These are phyloP conservation scores for Fagus sylvatica DNA, from an alignment of 306 rosid species.

Conservation along the genomic window DNA sequence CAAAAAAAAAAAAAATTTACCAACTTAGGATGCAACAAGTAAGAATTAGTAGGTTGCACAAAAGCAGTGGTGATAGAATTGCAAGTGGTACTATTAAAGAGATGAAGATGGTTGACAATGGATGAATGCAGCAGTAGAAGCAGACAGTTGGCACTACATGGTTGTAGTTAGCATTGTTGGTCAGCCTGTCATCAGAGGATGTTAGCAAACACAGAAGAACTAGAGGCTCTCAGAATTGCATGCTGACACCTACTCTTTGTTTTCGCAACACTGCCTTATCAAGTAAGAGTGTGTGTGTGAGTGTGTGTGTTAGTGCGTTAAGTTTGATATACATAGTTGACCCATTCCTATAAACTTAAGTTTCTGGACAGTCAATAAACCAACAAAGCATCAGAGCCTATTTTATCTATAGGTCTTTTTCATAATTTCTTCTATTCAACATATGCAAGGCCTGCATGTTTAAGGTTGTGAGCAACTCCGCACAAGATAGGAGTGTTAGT, in stretches of 20 bases:
- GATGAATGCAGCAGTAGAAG: no score
- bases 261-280: slow-evolving; percentile 1
- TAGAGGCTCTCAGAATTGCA: background rate
- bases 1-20: no score
- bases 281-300: background rate
- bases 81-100: no score
- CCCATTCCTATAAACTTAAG: background rate
- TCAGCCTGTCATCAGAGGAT: no score
- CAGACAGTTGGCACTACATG: no score
- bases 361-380: background rate
- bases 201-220: no score
- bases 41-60: no score
- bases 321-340: background rate
- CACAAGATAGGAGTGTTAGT: background rate
- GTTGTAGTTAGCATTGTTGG: no score
- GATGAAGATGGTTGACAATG: no score
- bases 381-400: background rate
- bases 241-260: background rate
- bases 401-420: background rate
- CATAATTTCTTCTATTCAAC: background rate
- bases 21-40: no score
- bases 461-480: background rate
- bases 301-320: background rate
- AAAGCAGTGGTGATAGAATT: no score
- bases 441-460: background rate